phyloP scores from a whole-genome alignment of 2,329 filamentous ascomycete species.

The Clarireedia sp. region DNA sequence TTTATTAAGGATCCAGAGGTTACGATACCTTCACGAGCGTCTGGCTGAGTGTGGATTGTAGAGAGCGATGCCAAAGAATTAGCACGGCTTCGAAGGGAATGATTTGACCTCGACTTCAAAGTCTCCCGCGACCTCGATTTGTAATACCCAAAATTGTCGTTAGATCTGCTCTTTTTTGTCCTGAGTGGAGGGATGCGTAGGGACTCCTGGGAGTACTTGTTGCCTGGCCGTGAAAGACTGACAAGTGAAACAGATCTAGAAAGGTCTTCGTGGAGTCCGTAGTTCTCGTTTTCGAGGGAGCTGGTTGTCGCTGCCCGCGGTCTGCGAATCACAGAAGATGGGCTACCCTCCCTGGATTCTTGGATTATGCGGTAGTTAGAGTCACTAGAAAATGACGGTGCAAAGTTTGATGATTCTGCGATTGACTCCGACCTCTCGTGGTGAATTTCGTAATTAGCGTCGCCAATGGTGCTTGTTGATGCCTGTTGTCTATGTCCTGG shows the following conservation, averaged over 20 bases:
- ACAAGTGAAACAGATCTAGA: conserved; percentile 33
- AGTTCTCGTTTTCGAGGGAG: conserved; percentile 37
- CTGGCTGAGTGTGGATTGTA: conserved; percentile 37
- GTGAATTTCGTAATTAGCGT: conserved; percentile 5
- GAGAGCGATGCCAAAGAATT: conserved; percentile 50
- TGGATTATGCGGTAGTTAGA: conserved; percentile 45
- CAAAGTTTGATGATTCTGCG: conserved; percentile 11
- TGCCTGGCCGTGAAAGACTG: conserved; percentile 21
- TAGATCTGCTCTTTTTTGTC: conserved; percentile 39
- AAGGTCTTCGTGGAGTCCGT: conserved; percentile 42
- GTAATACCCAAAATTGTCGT: conserved; percentile 42
- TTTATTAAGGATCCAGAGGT: conserved; percentile 25
- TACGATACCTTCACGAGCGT: conserved; percentile 24
- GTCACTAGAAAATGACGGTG: conserved; percentile 14
- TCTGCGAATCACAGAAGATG: conserved; percentile 26
- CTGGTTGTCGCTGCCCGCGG: conserved; percentile 19
- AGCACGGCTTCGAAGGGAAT: conserved; percentile 29
- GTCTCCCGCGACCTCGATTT: conserved; percentile 46
- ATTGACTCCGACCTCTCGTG: conserved; percentile 1
- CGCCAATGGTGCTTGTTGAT: conserved; percentile 7
- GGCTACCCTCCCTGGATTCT: conserved; percentile 38
- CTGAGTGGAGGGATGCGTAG: conserved; percentile 49
- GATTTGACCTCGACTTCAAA: conserved; percentile 24
- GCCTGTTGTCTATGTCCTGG: conserved; percentile 3
- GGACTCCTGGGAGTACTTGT: conserved; percentile 53